A percentile compares a stretch with the other conserved stretches of the same genome.
phyloP scores from a whole-genome alignment of 805 yeast species.

The Nakazawaea pomicola region DNA sequence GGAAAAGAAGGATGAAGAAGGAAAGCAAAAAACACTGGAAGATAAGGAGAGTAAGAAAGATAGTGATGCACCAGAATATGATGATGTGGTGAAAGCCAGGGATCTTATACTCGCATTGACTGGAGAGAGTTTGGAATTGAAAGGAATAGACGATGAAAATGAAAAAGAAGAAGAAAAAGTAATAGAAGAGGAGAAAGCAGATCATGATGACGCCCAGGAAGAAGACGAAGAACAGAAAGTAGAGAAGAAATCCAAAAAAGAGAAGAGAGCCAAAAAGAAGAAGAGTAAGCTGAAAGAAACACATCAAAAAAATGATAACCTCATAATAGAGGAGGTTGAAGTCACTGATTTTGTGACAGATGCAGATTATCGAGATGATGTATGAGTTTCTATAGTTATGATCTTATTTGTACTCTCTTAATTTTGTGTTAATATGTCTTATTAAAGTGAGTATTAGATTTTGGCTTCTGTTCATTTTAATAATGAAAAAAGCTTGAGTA shows the following conservation, averaged over 20 bases:
- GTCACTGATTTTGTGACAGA: too few relatives aligned
- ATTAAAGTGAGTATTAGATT: too few relatives aligned
- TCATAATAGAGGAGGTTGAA: too few relatives aligned
- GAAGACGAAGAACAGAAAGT: slow-evolving; percentile 17
- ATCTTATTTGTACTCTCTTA: too few relatives aligned
- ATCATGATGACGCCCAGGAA: slow-evolving; percentile 25
- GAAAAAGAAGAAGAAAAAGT: slow-evolving; percentile 18
- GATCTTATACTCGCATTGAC: slow-evolving; percentile 28
- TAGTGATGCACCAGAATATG: slow-evolving; percentile 30
- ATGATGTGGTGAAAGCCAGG: slow-evolving; percentile 38
- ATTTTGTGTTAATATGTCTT: too few relatives aligned
- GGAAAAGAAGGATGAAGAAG: slow-evolving; percentile 9
- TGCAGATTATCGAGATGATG: too few relatives aligned
- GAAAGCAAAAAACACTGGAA: slow-evolving; percentile 14
- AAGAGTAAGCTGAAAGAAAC: slow-evolving; percentile 15
- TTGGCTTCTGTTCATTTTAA: too few relatives aligned
- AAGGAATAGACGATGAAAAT: slow-evolving; percentile 23
- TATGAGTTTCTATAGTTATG: neutral
- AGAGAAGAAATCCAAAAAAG: slow-evolving; percentile 16
- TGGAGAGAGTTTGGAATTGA: slow-evolving; percentile 30
- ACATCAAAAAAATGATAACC: slow-evolving; percentile 13
- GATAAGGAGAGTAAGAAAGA: too few relatives aligned
- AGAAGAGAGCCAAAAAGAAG: slow-evolving; percentile 16
- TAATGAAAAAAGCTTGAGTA: too few relatives aligned
- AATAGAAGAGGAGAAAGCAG: slow-evolving; percentile 39